Conservation (phyloP, 345 rosid genomes). For the Lepidium aucheri region DNA sequence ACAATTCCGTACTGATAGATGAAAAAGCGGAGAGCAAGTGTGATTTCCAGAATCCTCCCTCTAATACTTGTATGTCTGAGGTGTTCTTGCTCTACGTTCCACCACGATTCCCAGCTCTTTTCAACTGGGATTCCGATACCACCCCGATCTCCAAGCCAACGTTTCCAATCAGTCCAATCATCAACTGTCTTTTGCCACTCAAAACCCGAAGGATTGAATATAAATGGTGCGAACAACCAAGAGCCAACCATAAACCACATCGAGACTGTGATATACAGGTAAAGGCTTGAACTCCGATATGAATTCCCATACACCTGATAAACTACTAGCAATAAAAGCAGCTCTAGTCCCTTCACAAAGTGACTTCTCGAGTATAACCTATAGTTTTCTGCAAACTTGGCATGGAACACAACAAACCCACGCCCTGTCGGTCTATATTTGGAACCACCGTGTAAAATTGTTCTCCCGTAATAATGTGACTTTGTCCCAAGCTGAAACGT, state of each 20-base stretch:
- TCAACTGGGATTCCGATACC: slow-evolving; percentile 69
- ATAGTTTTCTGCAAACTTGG: slow-evolving; percentile 82
- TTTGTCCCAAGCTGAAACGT: slow-evolving; percentile 98
- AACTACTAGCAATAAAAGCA: slow-evolving; percentile 51
- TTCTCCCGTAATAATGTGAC: slow-evolving; percentile 81
- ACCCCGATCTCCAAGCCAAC: slow-evolving; percentile 92
- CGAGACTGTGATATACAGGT: slow-evolving; percentile 64
- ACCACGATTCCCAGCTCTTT: slow-evolving; percentile 98
- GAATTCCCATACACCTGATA: slow-evolving; percentile 64
- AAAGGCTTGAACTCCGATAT: slow-evolving; percentile 63
- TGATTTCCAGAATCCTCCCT: slow-evolving; percentile 66
- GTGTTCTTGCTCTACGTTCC: slow-evolving; percentile 85
- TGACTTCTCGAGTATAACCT: slow-evolving; percentile 90
- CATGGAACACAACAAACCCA: slow-evolving; percentile 87
- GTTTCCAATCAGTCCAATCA: slow-evolving; percentile 98
- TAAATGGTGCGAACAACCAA: slow-evolving; percentile 93
- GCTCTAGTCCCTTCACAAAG: slow-evolving; percentile 89
- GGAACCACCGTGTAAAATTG: slow-evolving; percentile 88
- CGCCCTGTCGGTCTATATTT: slow-evolving; percentile 81
- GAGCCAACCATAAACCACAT: slow-evolving; percentile 93
- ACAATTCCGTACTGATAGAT: slow-evolving; percentile 89
- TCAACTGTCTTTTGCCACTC: slow-evolving; percentile 98
- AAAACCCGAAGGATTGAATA: slow-evolving; percentile 93
- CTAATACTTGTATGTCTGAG: slow-evolving; percentile 51
- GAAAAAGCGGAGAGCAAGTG: slow-evolving; percentile 70